Evolutionary conservation across 176 grass and related monocot genomes (phyloP).

Genomic region (Oryza coarctata): DNA sequence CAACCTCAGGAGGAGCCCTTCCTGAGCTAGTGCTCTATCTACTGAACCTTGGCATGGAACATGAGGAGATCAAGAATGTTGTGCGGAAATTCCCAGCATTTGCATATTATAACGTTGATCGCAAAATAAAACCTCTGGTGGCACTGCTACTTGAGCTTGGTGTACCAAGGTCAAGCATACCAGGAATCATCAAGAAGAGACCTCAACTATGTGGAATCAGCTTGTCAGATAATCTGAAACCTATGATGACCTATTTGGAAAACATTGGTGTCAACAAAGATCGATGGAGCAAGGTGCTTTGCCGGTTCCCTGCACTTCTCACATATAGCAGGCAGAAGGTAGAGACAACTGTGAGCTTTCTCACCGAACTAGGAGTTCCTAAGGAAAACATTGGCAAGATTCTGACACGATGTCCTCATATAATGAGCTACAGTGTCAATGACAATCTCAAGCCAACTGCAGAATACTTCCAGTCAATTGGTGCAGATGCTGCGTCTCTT

Average conservation of each 20-base stretch:
- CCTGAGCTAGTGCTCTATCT: slow-evolving; percentile 67
- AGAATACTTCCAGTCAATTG: slow-evolving; percentile 74
- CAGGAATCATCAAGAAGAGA: slow-evolving; percentile 69
- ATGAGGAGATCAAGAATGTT: slow-evolving; percentile 64
- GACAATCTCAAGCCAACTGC: slow-evolving; percentile 81
- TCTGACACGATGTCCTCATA: slow-evolving; percentile 74
- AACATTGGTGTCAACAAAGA: slow-evolving; percentile 70
- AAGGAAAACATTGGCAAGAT: slow-evolving; percentile 87
- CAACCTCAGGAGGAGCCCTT: slow-evolving; percentile 48
- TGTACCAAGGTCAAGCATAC: slow-evolving; percentile 67
- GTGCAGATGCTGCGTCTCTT: slow-evolving; percentile 64
- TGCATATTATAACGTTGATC: slow-evolving; percentile 75
- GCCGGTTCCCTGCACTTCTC: slow-evolving; percentile 71
- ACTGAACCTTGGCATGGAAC: slow-evolving; percentile 62
- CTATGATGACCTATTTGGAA: slow-evolving; percentile 87
- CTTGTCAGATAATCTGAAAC: slow-evolving; percentile 89
- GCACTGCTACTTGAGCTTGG: slow-evolving; percentile 62
- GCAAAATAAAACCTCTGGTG: slow-evolving; percentile 82
- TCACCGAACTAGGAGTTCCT: slow-evolving; percentile 73
- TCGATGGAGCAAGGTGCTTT: slow-evolving; percentile 86
- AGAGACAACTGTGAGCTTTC: slow-evolving; percentile 60
- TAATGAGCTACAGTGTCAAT: slow-evolving; percentile 75
- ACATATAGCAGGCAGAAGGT: slow-evolving; percentile 89
- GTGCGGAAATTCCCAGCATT: slow-evolving; percentile 66
- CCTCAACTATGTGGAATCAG: slow-evolving; percentile 91